Percentiles rank a stretch among this genome's conserved stretches.
phyloP scores from a whole-genome alignment of 2,329 filamentous ascomycete species.

The Aspergillus terreus region DNA sequence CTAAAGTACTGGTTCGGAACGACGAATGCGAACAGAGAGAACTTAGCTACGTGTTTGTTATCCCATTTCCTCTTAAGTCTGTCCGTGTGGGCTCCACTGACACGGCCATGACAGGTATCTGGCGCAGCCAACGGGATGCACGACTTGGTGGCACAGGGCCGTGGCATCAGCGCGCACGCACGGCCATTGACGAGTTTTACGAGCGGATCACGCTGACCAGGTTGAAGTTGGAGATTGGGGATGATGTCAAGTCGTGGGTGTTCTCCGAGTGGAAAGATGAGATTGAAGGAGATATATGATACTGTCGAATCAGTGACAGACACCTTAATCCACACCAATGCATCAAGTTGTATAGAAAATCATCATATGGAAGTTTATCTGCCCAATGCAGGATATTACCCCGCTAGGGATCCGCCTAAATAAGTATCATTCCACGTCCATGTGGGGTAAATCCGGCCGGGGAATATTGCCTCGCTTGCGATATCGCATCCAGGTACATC shows the following conservation, averaged over 20 bases:
- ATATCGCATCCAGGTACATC: background rate
- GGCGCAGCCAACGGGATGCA: conserved; percentile 58
- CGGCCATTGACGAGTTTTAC: conserved; percentile 47
- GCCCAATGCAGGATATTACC: background rate
- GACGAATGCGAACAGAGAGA: conserved; percentile 65
- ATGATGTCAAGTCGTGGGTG: conserved; percentile 62
- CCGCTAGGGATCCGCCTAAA: background rate
- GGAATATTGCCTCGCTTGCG: conserved; percentile 1
- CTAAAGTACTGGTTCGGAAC: conserved; percentile 92
- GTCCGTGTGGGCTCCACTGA: background rate
- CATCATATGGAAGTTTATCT: background rate
- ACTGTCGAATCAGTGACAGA: background rate
- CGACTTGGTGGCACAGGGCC: conserved; percentile 57
- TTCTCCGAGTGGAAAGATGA: conserved; percentile 53
- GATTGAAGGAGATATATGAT: background rate
- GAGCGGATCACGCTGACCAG: conserved; percentile 67
- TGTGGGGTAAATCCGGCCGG: conserved; percentile 1
- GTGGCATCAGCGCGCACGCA: conserved; percentile 54
- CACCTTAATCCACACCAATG: background rate
- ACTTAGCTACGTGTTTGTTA: conserved; percentile 72
- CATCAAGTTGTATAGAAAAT: background rate
- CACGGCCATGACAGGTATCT: conserved; percentile 54
- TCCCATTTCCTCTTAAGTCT: background rate
- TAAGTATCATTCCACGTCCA: conserved; percentile 1
- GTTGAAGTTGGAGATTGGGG: conserved; percentile 61